Evolutionary conservation across 2,329 filamentous ascomycete species (phyloP).

Genomic region (Calonectria hawksworthii): DNA sequence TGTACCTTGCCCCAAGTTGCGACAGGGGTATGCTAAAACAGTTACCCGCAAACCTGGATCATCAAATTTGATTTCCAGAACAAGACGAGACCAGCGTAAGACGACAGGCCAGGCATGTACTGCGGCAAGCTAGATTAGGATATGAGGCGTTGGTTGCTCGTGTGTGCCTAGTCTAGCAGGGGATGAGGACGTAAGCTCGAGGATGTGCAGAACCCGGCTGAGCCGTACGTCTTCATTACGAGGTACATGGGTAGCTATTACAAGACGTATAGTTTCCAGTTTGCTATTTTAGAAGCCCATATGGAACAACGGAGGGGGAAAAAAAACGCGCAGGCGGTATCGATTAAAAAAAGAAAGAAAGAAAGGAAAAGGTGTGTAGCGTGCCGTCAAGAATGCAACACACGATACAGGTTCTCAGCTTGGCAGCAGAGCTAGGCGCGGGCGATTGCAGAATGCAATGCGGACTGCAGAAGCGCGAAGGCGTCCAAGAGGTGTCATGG

Average conservation of each 20-base stretch:
- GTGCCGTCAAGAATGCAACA: background rate
- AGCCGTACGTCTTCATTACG: background rate
- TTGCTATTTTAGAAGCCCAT: background rate
- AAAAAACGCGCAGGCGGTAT: background rate
- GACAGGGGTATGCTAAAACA: background rate
- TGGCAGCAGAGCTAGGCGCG: background rate
- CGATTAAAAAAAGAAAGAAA: background rate
- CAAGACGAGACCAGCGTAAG: background rate
- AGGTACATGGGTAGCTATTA: background rate
- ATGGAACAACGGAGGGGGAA: background rate
- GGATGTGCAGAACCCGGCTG: background rate
- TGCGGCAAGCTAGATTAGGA: slow-evolving; percentile 19
- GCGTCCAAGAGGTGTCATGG: slow-evolving; percentile 3
- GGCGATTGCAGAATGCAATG: slow-evolving; percentile 10
- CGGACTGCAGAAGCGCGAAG: background rate
- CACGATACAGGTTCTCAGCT: background rate
- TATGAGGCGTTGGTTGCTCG: slow-evolving; percentile 9
- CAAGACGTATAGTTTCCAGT: background rate
- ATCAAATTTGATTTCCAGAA: slow-evolving; percentile 13
- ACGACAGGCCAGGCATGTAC: background rate
- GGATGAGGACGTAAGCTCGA: background rate
- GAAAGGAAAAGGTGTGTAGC: background rate
- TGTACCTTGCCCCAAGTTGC: background rate
- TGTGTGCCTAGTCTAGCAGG: slow-evolving; percentile 3
- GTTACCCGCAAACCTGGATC: slow-evolving; percentile 22